Conservation (phyloP, 2,329 filamentous ascomycete genomes). For the Periconia sp. region DNA sequence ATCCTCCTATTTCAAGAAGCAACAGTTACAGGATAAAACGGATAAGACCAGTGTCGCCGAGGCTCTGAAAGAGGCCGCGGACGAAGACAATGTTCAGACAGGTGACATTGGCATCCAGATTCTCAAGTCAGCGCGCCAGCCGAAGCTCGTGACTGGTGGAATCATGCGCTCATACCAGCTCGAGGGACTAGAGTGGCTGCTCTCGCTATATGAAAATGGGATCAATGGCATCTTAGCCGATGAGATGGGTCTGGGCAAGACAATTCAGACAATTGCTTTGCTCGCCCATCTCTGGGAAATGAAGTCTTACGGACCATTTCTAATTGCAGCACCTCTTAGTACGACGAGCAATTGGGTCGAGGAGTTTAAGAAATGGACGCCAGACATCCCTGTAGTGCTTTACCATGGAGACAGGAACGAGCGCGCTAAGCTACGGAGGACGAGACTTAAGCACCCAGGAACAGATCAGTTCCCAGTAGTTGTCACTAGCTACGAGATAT, state of each 20-base stretch:
- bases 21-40: conserved; percentile 60
- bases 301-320: conserved; percentile 84
- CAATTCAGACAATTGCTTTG: conserved; percentile 86
- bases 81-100: conserved; percentile 63
- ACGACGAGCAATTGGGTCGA: conserved; percentile 96
- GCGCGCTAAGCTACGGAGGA: conserved; percentile 75
- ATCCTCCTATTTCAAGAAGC: conserved; percentile 66
- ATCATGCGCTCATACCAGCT: conserved; percentile 94
- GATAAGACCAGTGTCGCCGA: conserved; percentile 62
- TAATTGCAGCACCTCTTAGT: conserved; percentile 89
- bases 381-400: conserved; percentile 83
- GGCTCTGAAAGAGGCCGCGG: conserved; percentile 63
- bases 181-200: conserved; percentile 93
- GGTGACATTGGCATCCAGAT: conserved; percentile 70
- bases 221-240: conserved; percentile 91
- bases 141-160: conserved; percentile 81
- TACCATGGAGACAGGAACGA: conserved; percentile 87
- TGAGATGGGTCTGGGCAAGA: conserved; percentile 95
- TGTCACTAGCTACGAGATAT: conserved; percentile 95
- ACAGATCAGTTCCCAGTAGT: conserved; percentile 83
- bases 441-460: conserved; percentile 72
- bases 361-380: conserved; percentile 90
- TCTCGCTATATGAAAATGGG: conserved; percentile 82
- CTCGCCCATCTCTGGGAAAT: conserved; percentile 88
- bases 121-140: conserved; percentile 82